Conservation (phyloP, 2,329 filamentous ascomycete genomes). For the Lachnellula arida region DNA sequence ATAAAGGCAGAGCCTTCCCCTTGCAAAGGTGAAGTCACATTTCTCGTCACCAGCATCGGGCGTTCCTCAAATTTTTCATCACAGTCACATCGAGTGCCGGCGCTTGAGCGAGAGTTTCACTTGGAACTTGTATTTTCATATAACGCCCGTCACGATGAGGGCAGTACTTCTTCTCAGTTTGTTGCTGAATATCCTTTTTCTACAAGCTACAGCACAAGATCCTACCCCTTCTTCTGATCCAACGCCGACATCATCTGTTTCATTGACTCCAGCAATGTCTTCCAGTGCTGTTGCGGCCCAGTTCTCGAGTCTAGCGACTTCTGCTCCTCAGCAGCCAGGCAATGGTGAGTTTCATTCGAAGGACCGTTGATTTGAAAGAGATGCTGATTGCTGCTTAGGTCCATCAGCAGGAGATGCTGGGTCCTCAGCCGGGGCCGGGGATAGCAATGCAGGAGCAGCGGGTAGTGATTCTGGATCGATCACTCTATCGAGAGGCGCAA, state of each 20-base stretch:
- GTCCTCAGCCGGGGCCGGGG: slow-evolving; percentile 37
- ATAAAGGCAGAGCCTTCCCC: slow-evolving; percentile 14
- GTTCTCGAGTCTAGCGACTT: slow-evolving; percentile 28
- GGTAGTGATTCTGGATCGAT: slow-evolving; percentile 57
- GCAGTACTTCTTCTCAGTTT: slow-evolving; percentile 22
- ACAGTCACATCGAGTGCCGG: slow-evolving; percentile 18
- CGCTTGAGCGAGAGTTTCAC: slow-evolving; percentile 11
- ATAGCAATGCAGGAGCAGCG: slow-evolving; percentile 59
- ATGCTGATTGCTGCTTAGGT: slow-evolving; percentile 5
- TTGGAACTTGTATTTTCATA: slow-evolving; percentile 6
- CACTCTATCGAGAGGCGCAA: slow-evolving; percentile 60
- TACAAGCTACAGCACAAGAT: slow-evolving; percentile 22
- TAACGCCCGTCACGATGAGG: slow-evolving; percentile 22
- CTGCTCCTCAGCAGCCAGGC: slow-evolving; percentile 27
- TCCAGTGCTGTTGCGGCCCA: slow-evolving; percentile 28
- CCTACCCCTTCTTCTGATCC: slow-evolving; percentile 11
- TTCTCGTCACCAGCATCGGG: slow-evolving; percentile 7
- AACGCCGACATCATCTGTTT: slow-evolving; percentile 18
- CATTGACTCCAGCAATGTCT: slow-evolving; percentile 30
- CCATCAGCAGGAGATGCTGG: slow-evolving; percentile 29
- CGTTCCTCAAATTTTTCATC: slow-evolving; percentile 13
- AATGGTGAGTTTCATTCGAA: slow-evolving; percentile 11
- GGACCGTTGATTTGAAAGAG: not conserved
- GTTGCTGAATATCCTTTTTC: slow-evolving; percentile 21
- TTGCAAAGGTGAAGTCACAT: slow-evolving; percentile 17